Conservation (phyloP, 2,329 filamentous ascomycete species). For the Monilinia fructicola region DNA sequence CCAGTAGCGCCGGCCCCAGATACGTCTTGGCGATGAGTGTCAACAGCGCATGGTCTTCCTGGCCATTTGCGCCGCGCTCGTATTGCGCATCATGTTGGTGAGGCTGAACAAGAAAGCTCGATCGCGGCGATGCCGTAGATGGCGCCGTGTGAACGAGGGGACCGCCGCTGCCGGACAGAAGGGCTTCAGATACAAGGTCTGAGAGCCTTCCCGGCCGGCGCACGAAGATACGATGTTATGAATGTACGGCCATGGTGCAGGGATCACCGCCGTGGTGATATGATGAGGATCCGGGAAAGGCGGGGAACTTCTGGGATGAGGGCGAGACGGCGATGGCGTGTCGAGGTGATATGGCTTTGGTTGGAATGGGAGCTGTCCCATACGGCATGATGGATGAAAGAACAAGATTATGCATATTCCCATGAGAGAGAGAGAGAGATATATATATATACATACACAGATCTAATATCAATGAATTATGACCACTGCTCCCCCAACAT, state of each 20-base stretch:
- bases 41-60: slow-evolving; percentile 64
- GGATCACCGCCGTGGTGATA: not conserved
- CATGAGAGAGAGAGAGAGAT: not conserved
- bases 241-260: not conserved
- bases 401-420: not conserved
- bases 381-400: not conserved
- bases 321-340: not conserved
- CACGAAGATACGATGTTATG: not conserved
- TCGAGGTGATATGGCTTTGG: not conserved
- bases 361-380: not conserved
- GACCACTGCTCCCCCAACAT: not conserved
- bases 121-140: slow-evolving; percentile 54
- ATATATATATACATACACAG: not conserved
- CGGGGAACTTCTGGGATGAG: not conserved
- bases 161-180: slow-evolving; percentile 14
- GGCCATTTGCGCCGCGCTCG: slow-evolving; percentile 61
- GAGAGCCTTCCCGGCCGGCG: not conserved
- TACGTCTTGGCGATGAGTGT: slow-evolving; percentile 58
- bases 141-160: slow-evolving; percentile 39
- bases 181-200: slow-evolving; percentile 22
- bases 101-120: slow-evolving; percentile 70
- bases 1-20: slow-evolving; percentile 28
- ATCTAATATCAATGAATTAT: not conserved
- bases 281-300: not conserved
- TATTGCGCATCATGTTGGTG: slow-evolving; percentile 62